phyloP scores from a whole-genome alignment of 2,329 filamentous ascomycete species.

The Colletotrichum paranaense region DNA sequence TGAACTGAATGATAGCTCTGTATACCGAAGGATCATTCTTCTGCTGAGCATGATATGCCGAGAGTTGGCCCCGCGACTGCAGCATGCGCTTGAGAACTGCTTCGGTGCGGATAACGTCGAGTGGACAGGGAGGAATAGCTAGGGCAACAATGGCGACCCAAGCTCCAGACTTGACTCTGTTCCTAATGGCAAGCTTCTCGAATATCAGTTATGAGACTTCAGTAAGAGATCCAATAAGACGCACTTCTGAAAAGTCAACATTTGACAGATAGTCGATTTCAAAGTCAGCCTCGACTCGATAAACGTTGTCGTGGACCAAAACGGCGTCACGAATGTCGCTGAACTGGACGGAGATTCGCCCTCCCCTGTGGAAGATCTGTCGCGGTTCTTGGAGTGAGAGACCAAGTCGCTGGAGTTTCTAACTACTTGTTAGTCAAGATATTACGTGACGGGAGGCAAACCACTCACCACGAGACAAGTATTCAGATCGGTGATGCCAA shows the following conservation, averaged over 20 bases:
- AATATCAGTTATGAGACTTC: background rate
- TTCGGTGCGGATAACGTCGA: conserved; percentile 20
- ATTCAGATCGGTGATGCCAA: conserved; percentile 52
- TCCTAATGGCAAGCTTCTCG: conserved; percentile 27
- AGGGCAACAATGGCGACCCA: conserved; percentile 24
- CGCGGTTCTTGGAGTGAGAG: conserved; percentile 50
- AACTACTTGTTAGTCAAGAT: background rate
- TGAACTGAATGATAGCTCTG: conserved; percentile 24
- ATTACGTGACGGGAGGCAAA: background rate
- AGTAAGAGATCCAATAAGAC: background rate
- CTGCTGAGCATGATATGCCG: conserved; percentile 12
- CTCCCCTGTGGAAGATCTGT: conserved; percentile 45
- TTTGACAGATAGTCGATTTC: conserved; percentile 56
- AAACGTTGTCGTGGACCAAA: conserved; percentile 58
- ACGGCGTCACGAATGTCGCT: conserved; percentile 70
- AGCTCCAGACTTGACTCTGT: background rate
- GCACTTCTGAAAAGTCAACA: conserved; percentile 56
- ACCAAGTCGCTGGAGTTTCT: conserved; percentile 42
- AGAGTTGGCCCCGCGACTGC: conserved; percentile 20
- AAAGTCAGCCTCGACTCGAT: conserved; percentile 59
- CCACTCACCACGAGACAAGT: conserved; percentile 57
- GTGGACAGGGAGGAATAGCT: background rate
- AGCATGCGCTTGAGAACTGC: conserved; percentile 19
- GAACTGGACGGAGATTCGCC: conserved; percentile 66
- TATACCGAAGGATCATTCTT: conserved; percentile 7